These are phyloP conservation scores for Amanita rubescens DNA, from an alignment of 768 basidiomycete genomes.

Conservation along the genomic window DNA sequence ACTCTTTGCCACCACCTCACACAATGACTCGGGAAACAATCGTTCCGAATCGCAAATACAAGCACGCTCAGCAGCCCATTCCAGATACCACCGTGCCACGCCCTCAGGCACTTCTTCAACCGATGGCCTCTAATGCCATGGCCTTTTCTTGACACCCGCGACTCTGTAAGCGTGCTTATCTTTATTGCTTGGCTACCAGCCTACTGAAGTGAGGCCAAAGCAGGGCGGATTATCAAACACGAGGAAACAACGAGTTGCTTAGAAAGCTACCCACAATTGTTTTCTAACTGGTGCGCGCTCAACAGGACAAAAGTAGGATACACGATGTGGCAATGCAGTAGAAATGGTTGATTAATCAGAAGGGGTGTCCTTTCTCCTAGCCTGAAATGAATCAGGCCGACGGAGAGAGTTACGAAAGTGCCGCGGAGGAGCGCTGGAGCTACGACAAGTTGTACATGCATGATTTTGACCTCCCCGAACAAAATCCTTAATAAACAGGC, in stretches of 20 bases:
- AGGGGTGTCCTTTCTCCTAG: slow-evolving; percentile 28
- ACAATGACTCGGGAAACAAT: not conserved
- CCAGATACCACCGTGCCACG: slow-evolving; percentile 4
- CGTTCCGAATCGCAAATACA: too few relatives aligned
- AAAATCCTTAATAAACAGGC: not conserved
- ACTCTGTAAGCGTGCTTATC: not conserved
- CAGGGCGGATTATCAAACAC: not conserved
- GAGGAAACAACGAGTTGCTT: slow-evolving; percentile 17
- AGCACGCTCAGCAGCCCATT: not conserved
- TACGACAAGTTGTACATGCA: slow-evolving; percentile 28
- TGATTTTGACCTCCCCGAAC: not conserved
- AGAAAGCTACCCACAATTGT: slow-evolving; percentile 36
- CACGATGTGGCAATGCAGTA: slow-evolving; percentile 25
- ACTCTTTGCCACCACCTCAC: too few relatives aligned
- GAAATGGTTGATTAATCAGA: slow-evolving; percentile 25
- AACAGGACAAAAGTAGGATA: slow-evolving; percentile 35
- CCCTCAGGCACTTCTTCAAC: not conserved
- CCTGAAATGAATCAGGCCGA: slow-evolving; percentile 10
- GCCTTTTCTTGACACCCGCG: slow-evolving; percentile 4
- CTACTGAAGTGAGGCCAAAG: not conserved
- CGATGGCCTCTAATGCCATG: not conserved
- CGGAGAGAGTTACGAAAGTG: slow-evolving; percentile 18
- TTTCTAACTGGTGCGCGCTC: slow-evolving; percentile 47
- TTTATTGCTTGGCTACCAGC: not conserved
- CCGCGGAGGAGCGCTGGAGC: slow-evolving; percentile 33